These are phyloP conservation scores for Eucalyptus brandiana DNA, from an alignment of 345 rosid genomes.

Conservation along the genomic window DNA sequence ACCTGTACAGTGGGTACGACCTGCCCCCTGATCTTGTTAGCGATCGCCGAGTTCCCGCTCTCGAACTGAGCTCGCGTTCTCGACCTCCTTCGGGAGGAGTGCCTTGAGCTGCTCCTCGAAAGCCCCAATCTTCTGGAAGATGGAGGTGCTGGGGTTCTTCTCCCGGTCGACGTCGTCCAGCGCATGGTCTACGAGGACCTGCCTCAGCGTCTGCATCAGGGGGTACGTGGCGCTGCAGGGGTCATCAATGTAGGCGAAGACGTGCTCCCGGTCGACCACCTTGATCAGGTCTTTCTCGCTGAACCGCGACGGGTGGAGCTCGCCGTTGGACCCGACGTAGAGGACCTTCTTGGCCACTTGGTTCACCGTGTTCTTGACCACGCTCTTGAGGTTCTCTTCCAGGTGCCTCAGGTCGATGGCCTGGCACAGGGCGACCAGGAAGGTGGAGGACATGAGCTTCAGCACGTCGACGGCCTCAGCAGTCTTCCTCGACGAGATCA, in stretches of 20 bases:
- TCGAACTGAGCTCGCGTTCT: constrained; percentile 31
- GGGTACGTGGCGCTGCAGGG: constrained; percentile 61
- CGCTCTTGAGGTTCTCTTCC: constrained; percentile 52
- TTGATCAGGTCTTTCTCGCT: constrained; percentile 51
- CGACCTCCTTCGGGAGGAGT: constrained; percentile 48
- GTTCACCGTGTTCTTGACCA: constrained; percentile 40
- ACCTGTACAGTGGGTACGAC: constrained; percentile 62
- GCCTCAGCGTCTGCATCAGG: constrained; percentile 47
- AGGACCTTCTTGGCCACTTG: constrained; percentile 46
- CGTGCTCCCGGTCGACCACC: constrained; percentile 41
- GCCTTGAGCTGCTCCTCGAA: constrained; percentile 52
- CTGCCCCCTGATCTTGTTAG: constrained; percentile 54
- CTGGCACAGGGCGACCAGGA: constrained; percentile 55
- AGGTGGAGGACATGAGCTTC: constrained; percentile 71
- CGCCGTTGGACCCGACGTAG: constrained; percentile 32
- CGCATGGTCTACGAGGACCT: constrained; percentile 57
- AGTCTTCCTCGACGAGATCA: constrained; percentile 59
- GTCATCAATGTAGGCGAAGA: constrained; percentile 47
- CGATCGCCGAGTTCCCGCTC: constrained; percentile 29
- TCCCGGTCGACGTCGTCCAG: constrained; percentile 40
- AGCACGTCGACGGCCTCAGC: constrained; percentile 45
- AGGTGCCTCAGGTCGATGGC: constrained; percentile 64
- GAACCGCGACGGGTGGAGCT: constrained; percentile 63
- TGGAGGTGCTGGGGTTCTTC: constrained; percentile 33
- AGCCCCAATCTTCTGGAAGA: constrained; percentile 49